phyloP scores from a whole-genome alignment of 148 eudicot species.

The Silene conica region DNA sequence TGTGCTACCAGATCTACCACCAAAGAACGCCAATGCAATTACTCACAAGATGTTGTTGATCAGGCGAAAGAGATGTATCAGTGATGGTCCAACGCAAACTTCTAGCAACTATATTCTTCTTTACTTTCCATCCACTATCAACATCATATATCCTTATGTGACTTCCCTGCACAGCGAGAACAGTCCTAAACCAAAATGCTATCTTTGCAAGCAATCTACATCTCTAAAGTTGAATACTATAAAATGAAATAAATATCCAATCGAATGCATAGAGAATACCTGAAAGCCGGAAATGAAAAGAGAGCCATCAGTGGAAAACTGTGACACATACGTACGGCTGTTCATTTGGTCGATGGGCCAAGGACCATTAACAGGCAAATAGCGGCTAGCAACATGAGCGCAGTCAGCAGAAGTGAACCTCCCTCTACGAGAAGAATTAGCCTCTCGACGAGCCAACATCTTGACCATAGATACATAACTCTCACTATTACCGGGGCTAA shows the following conservation, averaged over 20 bases:
- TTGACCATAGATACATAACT: constrained; percentile 47
- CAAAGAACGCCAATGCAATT: neutral
- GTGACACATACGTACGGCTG: constrained; percentile 75
- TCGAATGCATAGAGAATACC: constrained; percentile 32
- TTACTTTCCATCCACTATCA: constrained; percentile 70
- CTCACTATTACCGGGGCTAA: constrained; percentile 30
- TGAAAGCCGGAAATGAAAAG: constrained; percentile 84
- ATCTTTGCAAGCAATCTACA: neutral
- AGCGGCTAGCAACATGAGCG: constrained; percentile 60
- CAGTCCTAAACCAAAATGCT: constrained; percentile 1
- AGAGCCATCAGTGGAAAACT: constrained; percentile 80
- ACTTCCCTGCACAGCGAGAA: constrained; percentile 53
- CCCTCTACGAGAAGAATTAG: constrained; percentile 65
- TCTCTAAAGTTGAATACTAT: neutral
- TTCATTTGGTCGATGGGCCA: constrained; percentile 54
- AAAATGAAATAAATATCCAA: neutral
- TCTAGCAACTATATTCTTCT: constrained; percentile 68
- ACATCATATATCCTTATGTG: constrained; percentile 75
- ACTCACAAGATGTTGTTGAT: constrained; percentile 70
- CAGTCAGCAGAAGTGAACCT: constrained; percentile 60
- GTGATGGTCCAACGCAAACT: constrained; percentile 90
- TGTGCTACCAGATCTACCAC: neutral
- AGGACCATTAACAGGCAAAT: constrained; percentile 74
- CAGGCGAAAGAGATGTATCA: constrained; percentile 86
- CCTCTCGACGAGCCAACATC: constrained; percentile 80